Base-by-base conservation (phyloP, 139 green algal species). In the Ulvella scutata region DNA sequence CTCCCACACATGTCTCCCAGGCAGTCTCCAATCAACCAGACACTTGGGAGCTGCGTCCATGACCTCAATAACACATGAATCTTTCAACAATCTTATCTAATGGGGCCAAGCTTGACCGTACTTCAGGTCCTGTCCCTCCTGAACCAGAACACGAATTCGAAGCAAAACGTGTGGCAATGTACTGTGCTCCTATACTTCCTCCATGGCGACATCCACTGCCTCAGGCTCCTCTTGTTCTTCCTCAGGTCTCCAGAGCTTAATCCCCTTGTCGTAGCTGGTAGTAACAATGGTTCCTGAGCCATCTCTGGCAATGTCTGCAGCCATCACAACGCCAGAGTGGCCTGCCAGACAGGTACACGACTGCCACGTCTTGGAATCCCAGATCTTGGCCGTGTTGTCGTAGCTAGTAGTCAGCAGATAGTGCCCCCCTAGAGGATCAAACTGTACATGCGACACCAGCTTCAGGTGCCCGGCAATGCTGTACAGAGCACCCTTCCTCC, bases 251-350 rank as follows among this genome's bases (percentile, higher is more conserved):
- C 90, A 97, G 29, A 96, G 51, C 82, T 97, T 97, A 26, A 97
- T 74, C 2, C 89, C 94, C 6, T 89, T 81, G 72, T 97, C 92
- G 76, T 94, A 94, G 7, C 85, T 83, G 2, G 85, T 86, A 4
- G 82, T 92, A 29, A 83, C 90, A 21, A 95, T 62, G 4, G 28
- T 43, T 62, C 21, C 62, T 28, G 29, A 72, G 26, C 43, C 72
- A 35, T 39, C 72, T 6, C 67, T 44, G 26, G 26, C 17, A 33
- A 97, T 77, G 79, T 98, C 94, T 3, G 77, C 85, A 9, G 80
- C 85, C 91, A 97, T 97, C 10, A 98, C 85, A 78, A 96, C 96
- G 72, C 89, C 87, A 75, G 98, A 94, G 77, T 98, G 94, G 0
- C 91, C 94, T 9, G 86, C 87, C 51, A 98, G 84, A 13, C 81